These are phyloP conservation scores for Lasiosphaeria hispida DNA, from an alignment of 495 filamentous ascomycete genomes.

Conservation along the genomic window DNA sequence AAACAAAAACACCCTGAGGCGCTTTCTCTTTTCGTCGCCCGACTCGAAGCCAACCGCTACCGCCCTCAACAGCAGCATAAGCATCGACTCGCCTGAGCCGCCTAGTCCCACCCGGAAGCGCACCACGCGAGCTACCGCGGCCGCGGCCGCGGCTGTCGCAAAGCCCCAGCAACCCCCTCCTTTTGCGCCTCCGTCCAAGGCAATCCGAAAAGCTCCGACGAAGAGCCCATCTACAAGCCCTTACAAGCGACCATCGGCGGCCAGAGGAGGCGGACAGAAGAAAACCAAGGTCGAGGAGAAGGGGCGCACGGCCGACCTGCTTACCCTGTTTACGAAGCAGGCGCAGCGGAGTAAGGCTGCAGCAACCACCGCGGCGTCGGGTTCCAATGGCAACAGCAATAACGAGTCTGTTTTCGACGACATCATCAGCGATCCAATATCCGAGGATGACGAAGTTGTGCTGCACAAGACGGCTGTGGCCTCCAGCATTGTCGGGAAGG, in stretches of 20 bases:
- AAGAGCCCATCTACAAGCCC: conserved; percentile 51
- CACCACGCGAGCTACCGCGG: conserved; percentile 24
- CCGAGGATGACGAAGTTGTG: conserved; percentile 47
- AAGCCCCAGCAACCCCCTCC: conserved; percentile 16
- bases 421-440: conserved; percentile 50
- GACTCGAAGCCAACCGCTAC: conserved; percentile 23
- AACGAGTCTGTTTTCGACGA: conserved; percentile 39
- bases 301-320: conserved; percentile 46
- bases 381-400: conserved; percentile 5
- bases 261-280: conserved; percentile 26
- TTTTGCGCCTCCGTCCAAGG: conserved; percentile 11
- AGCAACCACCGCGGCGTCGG: conserved; percentile 2
- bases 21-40: conserved; percentile 46
- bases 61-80: conserved; percentile 14
- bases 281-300: conserved; percentile 40
- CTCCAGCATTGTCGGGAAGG: conserved; percentile 44
- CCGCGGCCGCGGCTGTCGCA: conserved; percentile 17
- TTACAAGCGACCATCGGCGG: conserved; percentile 31
- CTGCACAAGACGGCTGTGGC: conserved; percentile 35
- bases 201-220: conserved; percentile 12
- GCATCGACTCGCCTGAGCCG: conserved; percentile 16
- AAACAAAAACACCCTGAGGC: conserved; percentile 37
- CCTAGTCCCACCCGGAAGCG: conserved; percentile 38
- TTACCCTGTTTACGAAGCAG: conserved; percentile 53
- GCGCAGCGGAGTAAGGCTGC: conserved; percentile 38